Base-by-base conservation (phyloP, 225 moss, liverwort and hornwort species). In the Bryoerythrophyllum caledonicum region DNA sequence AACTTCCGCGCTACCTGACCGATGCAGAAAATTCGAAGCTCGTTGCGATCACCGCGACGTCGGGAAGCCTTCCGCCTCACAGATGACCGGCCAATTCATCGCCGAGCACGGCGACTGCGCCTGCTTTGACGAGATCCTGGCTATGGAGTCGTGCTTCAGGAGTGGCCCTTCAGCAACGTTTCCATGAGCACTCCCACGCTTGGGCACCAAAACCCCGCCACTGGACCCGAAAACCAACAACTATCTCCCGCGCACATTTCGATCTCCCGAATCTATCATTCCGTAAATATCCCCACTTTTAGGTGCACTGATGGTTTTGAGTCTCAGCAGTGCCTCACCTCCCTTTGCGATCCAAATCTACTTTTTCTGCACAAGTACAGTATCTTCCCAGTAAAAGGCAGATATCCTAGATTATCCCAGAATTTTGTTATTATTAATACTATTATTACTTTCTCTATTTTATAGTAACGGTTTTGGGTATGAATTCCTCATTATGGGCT, bases 71-170 rank as follows among this genome's bases (percentile, higher is more conserved):
- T 19, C 19, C 44, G 38, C 0, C 16, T 56, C 60, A 0, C 37
- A 12, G 13, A 12, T 43, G 43, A 1, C 12, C 0, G 37, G 0
- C 32, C 26, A 65, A 32, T 65, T 73, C 34, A 26, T 43, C 76
- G 53, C 59, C 41, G 19, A 65, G 9, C 32, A 40, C 23, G 12
- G 51, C 38, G 32, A 57, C 27, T 43, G 21, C 25, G 64, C 25
- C 64, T 21, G 69, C 73, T n/a, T 27, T 35, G 1, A 51, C 58
- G 63, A 80, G 77, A 71, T 81, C 71, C 71, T 55, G 61, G 74
- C 78, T 67, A 63, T 75, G 78, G 84, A 74, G 81, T 78, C 78
- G 81, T 77, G 67, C 71, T 53, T 11, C 37, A 9, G 26, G 41
- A 65, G 80, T 56, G 23, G 44, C 60, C 70, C 60, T 28, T 28